phyloP scores from a whole-genome alignment of 176 grass and related monocot species.

The Areca catechu region DNA sequence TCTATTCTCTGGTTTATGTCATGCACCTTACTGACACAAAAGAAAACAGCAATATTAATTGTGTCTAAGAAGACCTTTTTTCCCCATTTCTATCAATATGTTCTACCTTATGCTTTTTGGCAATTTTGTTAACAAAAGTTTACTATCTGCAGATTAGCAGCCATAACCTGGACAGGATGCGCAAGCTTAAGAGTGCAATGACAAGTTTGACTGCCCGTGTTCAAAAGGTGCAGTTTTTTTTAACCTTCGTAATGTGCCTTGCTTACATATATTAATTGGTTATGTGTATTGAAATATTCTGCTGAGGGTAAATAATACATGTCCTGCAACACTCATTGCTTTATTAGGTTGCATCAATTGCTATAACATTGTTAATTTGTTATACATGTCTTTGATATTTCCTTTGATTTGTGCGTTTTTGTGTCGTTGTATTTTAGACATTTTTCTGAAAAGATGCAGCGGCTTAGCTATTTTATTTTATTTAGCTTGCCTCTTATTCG shows the following conservation, averaged over 20 bases:
- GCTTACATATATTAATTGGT: not conserved
- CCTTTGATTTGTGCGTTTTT: no score
- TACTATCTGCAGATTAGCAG: conserved; percentile 13
- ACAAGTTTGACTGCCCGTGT: conserved; percentile 18
- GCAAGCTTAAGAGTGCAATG: conserved; percentile 24
- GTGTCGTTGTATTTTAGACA: no score
- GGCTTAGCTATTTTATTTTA: no score
- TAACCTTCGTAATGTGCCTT: not conserved
- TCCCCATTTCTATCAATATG: not conserved
- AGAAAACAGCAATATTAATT: not conserved
- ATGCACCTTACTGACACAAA: no score
- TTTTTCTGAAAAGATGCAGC: no score
- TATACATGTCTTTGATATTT: no score
- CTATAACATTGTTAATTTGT: no score
- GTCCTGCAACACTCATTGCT: no score
- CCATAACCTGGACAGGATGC: conserved; percentile 16
- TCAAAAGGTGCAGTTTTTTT: conserved; percentile 12
- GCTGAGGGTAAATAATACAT: not conserved
- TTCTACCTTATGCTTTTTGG: not conserved
- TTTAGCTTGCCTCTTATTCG: no score
- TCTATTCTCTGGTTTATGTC: no score
- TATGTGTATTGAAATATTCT: not conserved
- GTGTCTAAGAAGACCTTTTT: not conserved
- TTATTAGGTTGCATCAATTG: no score
- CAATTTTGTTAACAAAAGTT: not conserved